Evolutionary conservation across 371 early-diverging fungal genomes (phyloP), one percentile per base, ranked within the genome.

Genomic region (Zopfochytrium polystomum): DNA sequence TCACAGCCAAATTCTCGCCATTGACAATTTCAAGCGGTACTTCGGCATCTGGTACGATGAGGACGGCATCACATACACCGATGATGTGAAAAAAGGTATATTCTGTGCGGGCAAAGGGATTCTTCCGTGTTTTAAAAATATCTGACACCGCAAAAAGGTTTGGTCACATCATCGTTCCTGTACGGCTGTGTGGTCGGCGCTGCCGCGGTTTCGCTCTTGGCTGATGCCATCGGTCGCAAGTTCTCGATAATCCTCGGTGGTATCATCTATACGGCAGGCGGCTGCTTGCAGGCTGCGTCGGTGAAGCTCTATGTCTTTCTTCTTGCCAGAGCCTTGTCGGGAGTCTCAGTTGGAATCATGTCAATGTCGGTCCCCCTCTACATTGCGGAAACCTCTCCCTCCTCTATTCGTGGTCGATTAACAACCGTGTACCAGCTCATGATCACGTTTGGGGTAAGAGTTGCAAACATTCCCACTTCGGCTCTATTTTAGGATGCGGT

Each of bases 321-420:
- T 34, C 78, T 74, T 26, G 92, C 90, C 20, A 85, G 97, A 25
- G 60, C 65, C 54, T 44, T 71, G 32, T 61, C 65, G 30, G 97
- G 97, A 46, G 60, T 93, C 9, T 88, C 85, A 42, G 75, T 91
- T 54, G 98, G 98, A 75, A 79, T 89, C 55, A 74, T 87, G 7
- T 90, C 90, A 52, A 85, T 86, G 83, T 77, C 81, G 18, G 92
- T 92, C 2, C 96, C 96, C 2, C 72, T 89, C 49, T 97, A 92
- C 75, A 88, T 91, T 68, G 84, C 90, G 13, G 91, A 94, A 54
- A 81, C 93, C 4, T 84, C 93, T 13, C 90, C 93, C 9, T 79
- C 87, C 27, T 63, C 81, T 3, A 82, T 88, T 63, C 87, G 95
- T 68, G 97, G 96, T 25, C 74, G 88, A 18, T 71, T 95, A 25